Percentiles rank a stretch among this genome's conserved stretches.
Evolutionary conservation across 2,329 filamentous ascomycete genomes (phyloP).

Genomic region (Colletotrichum camelliae): DNA sequence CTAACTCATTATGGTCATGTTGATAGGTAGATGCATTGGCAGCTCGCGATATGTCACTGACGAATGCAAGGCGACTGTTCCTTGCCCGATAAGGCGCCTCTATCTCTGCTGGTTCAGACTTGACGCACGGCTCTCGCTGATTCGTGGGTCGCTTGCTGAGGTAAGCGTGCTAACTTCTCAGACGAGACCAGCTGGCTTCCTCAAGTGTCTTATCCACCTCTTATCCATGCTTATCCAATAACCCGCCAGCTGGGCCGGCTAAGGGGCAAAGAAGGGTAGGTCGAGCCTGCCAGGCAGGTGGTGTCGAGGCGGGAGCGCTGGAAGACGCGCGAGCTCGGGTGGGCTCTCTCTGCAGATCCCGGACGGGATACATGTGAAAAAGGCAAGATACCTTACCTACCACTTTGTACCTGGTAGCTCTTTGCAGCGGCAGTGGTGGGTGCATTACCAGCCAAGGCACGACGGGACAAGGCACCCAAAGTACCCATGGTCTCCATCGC

Average conservation of each 20-base stretch:
- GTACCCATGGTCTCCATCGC: neutral
- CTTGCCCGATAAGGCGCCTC: neutral
- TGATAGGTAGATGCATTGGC: neutral
- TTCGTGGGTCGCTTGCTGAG: neutral
- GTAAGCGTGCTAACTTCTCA: neutral
- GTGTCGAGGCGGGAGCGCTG: neutral
- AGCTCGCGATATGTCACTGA: neutral
- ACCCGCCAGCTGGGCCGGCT: neutral
- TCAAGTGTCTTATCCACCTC: neutral
- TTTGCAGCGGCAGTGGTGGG: neutral
- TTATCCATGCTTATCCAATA: neutral
- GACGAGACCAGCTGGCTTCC: neutral
- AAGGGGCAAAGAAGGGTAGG: neutral
- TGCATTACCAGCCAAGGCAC: neutral
- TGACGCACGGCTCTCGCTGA: neutral
- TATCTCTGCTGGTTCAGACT: neutral
- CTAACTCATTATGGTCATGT: neutral
- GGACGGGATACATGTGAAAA: neutral
- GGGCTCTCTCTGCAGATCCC: conserved; percentile 5
- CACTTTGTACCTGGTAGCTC: neutral
- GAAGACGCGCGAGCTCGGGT: neutral
- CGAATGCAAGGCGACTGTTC: neutral
- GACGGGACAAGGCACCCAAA: neutral
- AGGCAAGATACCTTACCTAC: neutral
- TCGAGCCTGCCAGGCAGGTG: neutral